Evolutionary conservation across 768 basidiomycete genomes (phyloP).

Genomic region (Pleurotus ostreatus): DNA sequence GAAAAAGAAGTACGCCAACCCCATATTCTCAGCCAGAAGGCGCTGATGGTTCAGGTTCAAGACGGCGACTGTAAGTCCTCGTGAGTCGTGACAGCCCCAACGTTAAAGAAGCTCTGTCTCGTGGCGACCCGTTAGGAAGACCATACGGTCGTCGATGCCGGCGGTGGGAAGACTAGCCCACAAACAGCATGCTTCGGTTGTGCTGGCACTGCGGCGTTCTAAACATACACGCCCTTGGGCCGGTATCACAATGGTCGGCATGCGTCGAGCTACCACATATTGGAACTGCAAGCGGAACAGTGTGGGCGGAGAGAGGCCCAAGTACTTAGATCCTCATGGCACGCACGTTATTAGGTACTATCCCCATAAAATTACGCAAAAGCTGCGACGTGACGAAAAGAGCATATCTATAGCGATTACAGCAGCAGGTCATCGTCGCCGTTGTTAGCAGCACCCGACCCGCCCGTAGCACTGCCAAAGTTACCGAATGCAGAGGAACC

Average conservation of each 20-base stretch:
- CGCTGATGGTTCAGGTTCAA: neutral
- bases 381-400: neutral
- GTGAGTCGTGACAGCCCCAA: neutral
- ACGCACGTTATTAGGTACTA: neutral
- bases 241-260: neutral
- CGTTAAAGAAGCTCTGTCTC: neutral
- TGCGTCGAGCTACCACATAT: neutral
- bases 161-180: neutral
- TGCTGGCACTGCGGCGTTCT: neutral
- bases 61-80: neutral
- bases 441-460: neutral
- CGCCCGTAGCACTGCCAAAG: slow-evolving; percentile 6
- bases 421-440: neutral
- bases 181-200: neutral
- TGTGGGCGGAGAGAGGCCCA: neutral
- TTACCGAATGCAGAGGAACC: neutral
- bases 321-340: neutral
- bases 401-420: neutral
- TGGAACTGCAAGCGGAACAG: neutral
- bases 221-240: neutral
- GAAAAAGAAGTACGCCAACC: neutral
- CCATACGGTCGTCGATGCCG: neutral
- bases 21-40: neutral
- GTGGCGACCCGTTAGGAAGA: neutral
- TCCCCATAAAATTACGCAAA: neutral